Evolutionary conservation across 1,139 yeast species (phyloP).

Genomic region (Nadsonia starkeyi-henricii): DNA sequence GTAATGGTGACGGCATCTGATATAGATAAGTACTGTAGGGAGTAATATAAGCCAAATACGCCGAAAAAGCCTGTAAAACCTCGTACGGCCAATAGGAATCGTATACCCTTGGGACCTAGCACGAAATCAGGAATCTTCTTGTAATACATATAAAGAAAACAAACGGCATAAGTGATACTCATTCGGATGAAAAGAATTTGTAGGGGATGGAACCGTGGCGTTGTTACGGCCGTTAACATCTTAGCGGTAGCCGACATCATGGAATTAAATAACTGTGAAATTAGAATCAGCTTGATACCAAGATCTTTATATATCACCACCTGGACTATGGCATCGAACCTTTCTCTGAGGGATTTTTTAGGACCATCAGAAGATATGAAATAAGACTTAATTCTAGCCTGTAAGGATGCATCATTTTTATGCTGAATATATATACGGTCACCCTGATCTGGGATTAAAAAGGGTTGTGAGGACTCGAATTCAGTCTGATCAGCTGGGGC

Average conservation of each 20-base stretch:
- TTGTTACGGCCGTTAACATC: slow-evolving; percentile 49
- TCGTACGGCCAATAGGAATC: slow-evolving; percentile 44
- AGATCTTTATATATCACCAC: slow-evolving; percentile 9
- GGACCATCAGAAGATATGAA: background rate
- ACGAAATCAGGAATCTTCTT: slow-evolving; percentile 43
- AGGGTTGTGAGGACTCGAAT: too few relatives aligned
- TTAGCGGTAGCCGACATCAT: slow-evolving; percentile 66
- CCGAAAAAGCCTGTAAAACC: slow-evolving; percentile 71
- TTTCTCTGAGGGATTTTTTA: background rate
- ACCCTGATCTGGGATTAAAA: too few relatives aligned
- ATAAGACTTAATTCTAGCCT: background rate
- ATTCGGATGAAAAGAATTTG: slow-evolving; percentile 68
- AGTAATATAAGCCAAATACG: slow-evolving; percentile 60
- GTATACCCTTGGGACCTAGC: slow-evolving; percentile 50
- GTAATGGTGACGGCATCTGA: slow-evolving; percentile 71
- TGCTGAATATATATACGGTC: too few relatives aligned
- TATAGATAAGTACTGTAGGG: slow-evolving; percentile 60
- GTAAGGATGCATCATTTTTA: background rate
- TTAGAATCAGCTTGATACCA: slow-evolving; percentile 15
- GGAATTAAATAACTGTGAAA: slow-evolving; percentile 52
- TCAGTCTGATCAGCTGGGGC: too few relatives aligned
- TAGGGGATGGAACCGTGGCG: slow-evolving; percentile 54
- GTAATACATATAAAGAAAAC: slow-evolving; percentile 39
- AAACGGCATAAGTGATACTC: slow-evolving; percentile 51
- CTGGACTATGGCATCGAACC: background rate